phyloP scores from a whole-genome alignment of 352 stramenopile genomes.

The Phytophthora litchii region DNA sequence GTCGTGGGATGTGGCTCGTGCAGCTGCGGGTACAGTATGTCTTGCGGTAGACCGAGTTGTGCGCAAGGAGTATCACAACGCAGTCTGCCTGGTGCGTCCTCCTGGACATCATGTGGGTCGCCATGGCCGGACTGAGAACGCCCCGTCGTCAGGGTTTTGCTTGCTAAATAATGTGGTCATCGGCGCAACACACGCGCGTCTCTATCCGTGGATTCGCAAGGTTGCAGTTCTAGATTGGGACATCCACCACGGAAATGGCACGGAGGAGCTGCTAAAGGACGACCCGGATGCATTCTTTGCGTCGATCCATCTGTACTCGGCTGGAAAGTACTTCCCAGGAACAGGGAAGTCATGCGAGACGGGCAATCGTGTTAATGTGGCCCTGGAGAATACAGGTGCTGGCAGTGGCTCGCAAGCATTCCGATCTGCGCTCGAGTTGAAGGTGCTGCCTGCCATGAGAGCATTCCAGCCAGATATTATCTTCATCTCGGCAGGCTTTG shows the following conservation, averaged over 20 bases:
- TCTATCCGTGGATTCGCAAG: constrained; percentile 90
- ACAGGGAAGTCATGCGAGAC: constrained; percentile 68
- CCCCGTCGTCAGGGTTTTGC: constrained; percentile 94
- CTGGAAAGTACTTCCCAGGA: constrained; percentile 78
- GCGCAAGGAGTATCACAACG: constrained; percentile 80
- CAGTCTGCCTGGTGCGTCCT: constrained; percentile 88
- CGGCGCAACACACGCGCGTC: constrained; percentile 96
- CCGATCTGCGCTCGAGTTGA: constrained; percentile 55
- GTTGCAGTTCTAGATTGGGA: constrained; percentile 99
- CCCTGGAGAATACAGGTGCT: constrained; percentile 69
- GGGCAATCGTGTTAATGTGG: constrained; percentile 79
- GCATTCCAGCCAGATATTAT: constrained; percentile 82
- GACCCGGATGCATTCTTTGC: constrained; percentile 85
- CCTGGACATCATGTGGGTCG: constrained; percentile 93
- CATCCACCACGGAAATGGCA: constrained; percentile 99
- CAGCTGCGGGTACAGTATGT: constrained; percentile 80
- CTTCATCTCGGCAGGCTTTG: constrained; percentile 90
- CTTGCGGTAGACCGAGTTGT: constrained; percentile 83
- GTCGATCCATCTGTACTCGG: constrained; percentile 83
- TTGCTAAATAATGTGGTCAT: constrained; percentile 99
- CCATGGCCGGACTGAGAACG: constrained; percentile 71
- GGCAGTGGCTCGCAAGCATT: constrained; percentile 75
- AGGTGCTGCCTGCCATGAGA: constrained; percentile 79
- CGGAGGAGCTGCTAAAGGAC: constrained; percentile 90
- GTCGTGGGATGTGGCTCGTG: constrained; percentile 84